These are phyloP conservation scores for Carpinus fangiana DNA, from an alignment of 306 rosid genomes.

Conservation along the genomic window DNA sequence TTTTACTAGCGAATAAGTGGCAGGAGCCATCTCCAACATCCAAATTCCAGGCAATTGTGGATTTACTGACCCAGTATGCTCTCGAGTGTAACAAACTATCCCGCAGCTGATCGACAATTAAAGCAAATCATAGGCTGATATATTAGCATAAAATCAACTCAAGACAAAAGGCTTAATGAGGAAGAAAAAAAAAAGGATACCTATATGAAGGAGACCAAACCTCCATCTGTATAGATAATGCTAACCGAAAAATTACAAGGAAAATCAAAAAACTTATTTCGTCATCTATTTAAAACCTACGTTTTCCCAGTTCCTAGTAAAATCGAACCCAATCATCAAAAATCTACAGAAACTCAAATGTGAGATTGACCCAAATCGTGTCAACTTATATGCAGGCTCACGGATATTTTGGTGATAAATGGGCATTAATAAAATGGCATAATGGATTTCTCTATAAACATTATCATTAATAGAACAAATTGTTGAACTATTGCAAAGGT, in stretches of 20 bases:
- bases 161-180: constrained; percentile 3
- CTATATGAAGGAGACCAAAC: neutral
- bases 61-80: constrained; percentile 76
- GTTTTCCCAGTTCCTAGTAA: neutral
- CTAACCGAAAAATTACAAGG: neutral
- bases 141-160: neutral
- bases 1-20: constrained; percentile 60
- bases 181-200: neutral
- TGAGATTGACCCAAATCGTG: neutral
- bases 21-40: constrained; percentile 52
- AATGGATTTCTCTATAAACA: neutral
- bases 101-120: constrained; percentile 45
- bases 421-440: neutral
- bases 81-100: constrained; percentile 58
- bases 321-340: neutral
- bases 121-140: constrained; percentile 5
- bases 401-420: neutral
- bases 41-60: constrained; percentile 78
- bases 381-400: neutral
- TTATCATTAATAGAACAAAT: neutral
- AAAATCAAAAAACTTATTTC: neutral
- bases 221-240: neutral
- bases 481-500: neutral
- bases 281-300: neutral
- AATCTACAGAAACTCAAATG: neutral